phyloP scores from a whole-genome alignment of 2,329 filamentous ascomycete species.

The Penicillium expansum region DNA sequence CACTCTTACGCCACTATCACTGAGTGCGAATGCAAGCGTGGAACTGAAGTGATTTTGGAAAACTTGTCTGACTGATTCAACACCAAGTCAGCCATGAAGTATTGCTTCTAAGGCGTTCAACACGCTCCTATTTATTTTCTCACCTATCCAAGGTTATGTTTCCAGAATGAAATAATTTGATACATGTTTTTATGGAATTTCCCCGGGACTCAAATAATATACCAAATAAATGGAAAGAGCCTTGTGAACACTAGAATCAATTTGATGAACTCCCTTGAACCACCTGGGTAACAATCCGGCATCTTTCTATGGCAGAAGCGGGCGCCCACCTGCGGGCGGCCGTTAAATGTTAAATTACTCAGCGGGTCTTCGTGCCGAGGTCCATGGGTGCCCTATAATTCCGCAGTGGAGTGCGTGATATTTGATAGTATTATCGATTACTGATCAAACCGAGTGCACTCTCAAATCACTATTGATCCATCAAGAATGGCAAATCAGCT shows the following conservation, averaged over 20 bases:
- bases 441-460: neutral
- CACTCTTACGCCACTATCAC: constrained; percentile 19
- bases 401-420: neutral
- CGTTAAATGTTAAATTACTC: neutral
- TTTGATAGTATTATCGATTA: neutral
- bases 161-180: neutral
- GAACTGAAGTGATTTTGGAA: constrained; percentile 25
- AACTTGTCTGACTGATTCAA: constrained; percentile 9
- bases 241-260: no score
- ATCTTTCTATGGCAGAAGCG: no score
- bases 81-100: constrained; percentile 1
- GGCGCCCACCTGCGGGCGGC: no score
- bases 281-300: no score
- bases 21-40: constrained; percentile 30
- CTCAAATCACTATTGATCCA: neutral
- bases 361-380: neutral
- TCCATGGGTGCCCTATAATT: neutral
- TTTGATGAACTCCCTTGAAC: no score
- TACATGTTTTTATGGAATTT: neutral
- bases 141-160: neutral
- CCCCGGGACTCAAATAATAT: neutral
- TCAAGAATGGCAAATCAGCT: neutral
- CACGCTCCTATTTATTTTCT: neutral
- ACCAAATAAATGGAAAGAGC: no score
- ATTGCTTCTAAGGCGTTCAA: neutral